These are phyloP conservation scores for Arxiozyma bovina DNA, from an alignment of 1,139 yeast species.

Conservation along the genomic window DNA sequence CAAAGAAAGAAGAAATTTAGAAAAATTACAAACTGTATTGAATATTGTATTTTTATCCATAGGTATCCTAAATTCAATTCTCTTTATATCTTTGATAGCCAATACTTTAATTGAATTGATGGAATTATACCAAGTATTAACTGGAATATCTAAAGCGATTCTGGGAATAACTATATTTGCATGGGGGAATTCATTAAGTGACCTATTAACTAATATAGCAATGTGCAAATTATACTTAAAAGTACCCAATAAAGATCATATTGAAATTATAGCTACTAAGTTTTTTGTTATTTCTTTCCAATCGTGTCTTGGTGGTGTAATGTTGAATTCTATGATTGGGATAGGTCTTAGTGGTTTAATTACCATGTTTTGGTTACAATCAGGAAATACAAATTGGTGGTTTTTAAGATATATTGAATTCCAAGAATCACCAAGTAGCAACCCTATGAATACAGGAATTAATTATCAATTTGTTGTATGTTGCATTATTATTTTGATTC, in stretches of 20 bases:
- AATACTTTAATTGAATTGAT: constrained; percentile 47
- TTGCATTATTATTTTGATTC: constrained; percentile 17
- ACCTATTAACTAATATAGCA: constrained; percentile 75
- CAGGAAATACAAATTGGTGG: constrained; percentile 19
- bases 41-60: constrained; percentile 23
- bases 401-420: constrained; percentile 18
- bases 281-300: constrained; percentile 29
- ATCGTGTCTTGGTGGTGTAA: constrained; percentile 31
- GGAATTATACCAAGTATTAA: constrained; percentile 35
- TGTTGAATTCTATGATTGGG: constrained; percentile 30
- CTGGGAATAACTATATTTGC: constrained; percentile 86
- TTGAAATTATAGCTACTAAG: constrained; percentile 21
- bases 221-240: constrained; percentile 30
- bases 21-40: constrained; percentile 11
- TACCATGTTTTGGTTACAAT: constrained; percentile 24
- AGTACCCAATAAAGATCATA: constrained; percentile 16
- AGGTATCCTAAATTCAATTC: constrained; percentile 82
- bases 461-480: constrained; percentile 24
- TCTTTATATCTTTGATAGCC: constrained; percentile 52
- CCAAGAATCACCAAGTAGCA: constrained; percentile 6
- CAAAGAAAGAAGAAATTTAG: constrained; percentile 15
- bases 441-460: neutral
- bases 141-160: constrained; percentile 57
- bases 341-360: constrained; percentile 30
- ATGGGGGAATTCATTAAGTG: constrained; percentile 94